Conservation (phyloP, 1,284 basidiomycete species). For the Pseudozyma sp. region DNA sequence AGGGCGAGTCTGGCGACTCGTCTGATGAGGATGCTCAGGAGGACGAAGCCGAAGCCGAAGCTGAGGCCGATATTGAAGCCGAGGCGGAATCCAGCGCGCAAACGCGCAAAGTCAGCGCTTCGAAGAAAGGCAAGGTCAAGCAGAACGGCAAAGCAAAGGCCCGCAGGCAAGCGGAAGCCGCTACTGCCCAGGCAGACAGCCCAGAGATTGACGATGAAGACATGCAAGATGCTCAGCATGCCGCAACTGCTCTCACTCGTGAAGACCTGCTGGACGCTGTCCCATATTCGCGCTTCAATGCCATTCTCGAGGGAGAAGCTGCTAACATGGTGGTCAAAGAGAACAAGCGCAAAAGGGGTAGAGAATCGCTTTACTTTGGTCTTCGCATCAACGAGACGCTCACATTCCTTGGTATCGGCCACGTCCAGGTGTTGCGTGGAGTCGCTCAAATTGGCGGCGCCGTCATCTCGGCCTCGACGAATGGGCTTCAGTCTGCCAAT, state of each 20-base stretch:
- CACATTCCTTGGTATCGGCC: conserved; percentile 36
- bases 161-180: not conserved
- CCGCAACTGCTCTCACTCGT: conserved; percentile 3
- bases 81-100: not conserved
- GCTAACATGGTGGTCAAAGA: conserved; percentile 19
- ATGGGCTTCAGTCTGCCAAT: conserved; percentile 22
- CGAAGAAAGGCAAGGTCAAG: not conserved
- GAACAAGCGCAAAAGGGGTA: conserved; percentile 34
- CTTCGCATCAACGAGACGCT: conserved; percentile 29
- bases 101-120: not conserved
- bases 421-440: conserved; percentile 29
- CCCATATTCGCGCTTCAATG: conserved; percentile 36
- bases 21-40: conserved; percentile 5
- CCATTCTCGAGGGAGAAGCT: conserved; percentile 8
- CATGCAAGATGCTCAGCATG: not conserved
- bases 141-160: conserved; percentile 13
- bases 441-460: conserved; percentile 38
- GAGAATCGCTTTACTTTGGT: conserved; percentile 30
- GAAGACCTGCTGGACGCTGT: conserved; percentile 29
- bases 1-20: not conserved
- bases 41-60: conserved; percentile 5
- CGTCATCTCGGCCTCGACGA: conserved; percentile 12
- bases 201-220: not conserved
- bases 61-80: not conserved
- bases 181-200: conserved; percentile 1